These are phyloP conservation scores for Pestalotiopsis sp. DNA, from an alignment of 2,329 filamentous ascomycete genomes.

Conservation along the genomic window DNA sequence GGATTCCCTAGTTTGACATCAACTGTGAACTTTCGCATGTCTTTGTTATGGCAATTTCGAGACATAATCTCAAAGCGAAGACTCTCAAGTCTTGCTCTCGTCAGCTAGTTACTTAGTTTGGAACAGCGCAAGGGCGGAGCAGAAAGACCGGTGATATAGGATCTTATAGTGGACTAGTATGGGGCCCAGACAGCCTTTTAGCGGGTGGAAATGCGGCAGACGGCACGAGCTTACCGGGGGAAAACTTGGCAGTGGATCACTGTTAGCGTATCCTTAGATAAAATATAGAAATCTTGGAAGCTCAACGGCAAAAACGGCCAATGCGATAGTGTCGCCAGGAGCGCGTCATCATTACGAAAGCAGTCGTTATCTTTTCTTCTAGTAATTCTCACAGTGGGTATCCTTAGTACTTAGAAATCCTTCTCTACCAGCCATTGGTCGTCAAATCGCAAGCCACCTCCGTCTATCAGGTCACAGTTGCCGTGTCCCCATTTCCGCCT, in stretches of 20 bases:
- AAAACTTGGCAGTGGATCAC: background rate
- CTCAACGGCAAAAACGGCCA: background rate
- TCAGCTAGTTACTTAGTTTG: background rate
- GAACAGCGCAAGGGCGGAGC: background rate
- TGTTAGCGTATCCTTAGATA: background rate
- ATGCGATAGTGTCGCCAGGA: background rate
- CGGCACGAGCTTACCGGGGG: background rate
- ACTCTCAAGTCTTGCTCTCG: background rate
- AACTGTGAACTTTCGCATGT: too few species aligned
- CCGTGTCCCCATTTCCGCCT: constrained; percentile 48
- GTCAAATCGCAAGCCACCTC: constrained; percentile 37
- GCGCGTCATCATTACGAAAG: background rate
- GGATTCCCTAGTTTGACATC: too few species aligned
- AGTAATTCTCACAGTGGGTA: too few species aligned
- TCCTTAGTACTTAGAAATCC: constrained; percentile 23
- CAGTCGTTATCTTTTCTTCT: background rate
- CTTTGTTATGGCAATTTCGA: too few species aligned
- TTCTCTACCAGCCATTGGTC: constrained; percentile 51
- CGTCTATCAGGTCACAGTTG: constrained; percentile 42
- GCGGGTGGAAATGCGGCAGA: background rate
- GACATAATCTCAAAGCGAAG: too few species aligned
- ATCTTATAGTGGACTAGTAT: background rate
- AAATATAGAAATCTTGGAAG: background rate
- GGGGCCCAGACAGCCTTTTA: background rate
- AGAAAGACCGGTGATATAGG: background rate